These are phyloP conservation scores for Neospora caninum DNA, from an alignment of 169 alveolate genomes.

Conservation along the genomic window DNA sequence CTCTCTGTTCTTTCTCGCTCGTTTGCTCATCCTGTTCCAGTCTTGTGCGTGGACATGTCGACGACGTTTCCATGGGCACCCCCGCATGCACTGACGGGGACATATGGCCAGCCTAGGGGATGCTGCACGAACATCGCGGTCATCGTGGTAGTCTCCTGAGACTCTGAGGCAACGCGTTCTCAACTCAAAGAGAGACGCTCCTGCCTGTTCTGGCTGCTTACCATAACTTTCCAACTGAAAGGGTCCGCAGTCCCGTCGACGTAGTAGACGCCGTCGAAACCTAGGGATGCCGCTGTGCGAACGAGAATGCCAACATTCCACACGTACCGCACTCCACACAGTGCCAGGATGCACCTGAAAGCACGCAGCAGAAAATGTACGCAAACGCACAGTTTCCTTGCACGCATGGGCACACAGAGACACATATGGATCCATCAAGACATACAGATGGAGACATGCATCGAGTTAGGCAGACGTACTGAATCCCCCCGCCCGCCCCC, in stretches of 20 bases:
- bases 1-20: no score
- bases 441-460: neutral
- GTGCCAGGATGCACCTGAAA: constrained; percentile 34
- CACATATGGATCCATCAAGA: neutral
- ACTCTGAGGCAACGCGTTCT: neutral
- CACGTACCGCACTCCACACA: constrained; percentile 31
- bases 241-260: constrained; percentile 49
- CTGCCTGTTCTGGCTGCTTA: neutral
- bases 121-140: no score
- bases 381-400: neutral
- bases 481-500: neutral
- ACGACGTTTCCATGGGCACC: no score
- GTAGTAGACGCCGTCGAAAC: constrained; percentile 22
- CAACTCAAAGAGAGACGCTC: neutral
- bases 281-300: neutral
- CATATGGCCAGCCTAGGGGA: no score
- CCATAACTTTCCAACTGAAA: constrained; percentile 48
- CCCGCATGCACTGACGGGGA: no score
- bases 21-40: no score
- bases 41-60: no score
- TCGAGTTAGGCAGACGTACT: no score
- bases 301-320: constrained; percentile 30
- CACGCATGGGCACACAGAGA: neutral
- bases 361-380: neutral
- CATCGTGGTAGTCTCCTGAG: no score